phyloP scores from a whole-genome alignment of 257 asterid species.

The Solanum bukasovii region DNA sequence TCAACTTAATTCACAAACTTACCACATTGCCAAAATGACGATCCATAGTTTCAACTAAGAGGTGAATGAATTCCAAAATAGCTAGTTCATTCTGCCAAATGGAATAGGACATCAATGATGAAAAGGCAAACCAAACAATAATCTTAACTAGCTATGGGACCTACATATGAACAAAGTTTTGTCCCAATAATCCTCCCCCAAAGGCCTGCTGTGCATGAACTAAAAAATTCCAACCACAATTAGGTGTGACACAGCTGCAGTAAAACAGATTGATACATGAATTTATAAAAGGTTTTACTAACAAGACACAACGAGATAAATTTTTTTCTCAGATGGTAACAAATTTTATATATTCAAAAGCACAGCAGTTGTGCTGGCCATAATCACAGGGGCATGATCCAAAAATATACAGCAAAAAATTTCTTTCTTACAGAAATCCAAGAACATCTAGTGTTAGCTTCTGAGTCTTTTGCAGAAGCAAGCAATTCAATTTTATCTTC shows the following conservation, averaged over 20 bases:
- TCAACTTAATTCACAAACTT: constrained; percentile 11
- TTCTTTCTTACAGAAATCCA: background rate
- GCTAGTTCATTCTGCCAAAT: constrained; percentile 87
- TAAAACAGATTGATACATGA: background rate
- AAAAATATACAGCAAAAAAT: background rate
- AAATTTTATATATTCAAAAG: background rate
- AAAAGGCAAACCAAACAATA: background rate
- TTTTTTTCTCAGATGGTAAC: background rate
- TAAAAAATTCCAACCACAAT: background rate
- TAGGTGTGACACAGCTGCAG: background rate
- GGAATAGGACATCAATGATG: background rate
- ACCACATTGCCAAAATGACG: constrained; percentile 99
- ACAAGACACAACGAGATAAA: background rate
- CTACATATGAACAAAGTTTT: background rate
- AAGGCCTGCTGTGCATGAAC: background rate
- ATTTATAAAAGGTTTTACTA: background rate
- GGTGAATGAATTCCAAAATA: constrained; percentile 86
- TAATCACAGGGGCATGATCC: background rate
- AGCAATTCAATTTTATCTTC: background rate
- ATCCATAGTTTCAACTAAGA: constrained; percentile 97
- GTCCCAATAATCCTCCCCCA: background rate
- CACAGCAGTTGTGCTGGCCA: background rate
- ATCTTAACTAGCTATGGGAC: background rate
- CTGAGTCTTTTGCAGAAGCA: background rate
- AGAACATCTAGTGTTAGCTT: background rate